These are phyloP conservation scores for Suhomyces wounanorum DNA, from an alignment of 1,139 yeast species.

Conservation along the genomic window DNA sequence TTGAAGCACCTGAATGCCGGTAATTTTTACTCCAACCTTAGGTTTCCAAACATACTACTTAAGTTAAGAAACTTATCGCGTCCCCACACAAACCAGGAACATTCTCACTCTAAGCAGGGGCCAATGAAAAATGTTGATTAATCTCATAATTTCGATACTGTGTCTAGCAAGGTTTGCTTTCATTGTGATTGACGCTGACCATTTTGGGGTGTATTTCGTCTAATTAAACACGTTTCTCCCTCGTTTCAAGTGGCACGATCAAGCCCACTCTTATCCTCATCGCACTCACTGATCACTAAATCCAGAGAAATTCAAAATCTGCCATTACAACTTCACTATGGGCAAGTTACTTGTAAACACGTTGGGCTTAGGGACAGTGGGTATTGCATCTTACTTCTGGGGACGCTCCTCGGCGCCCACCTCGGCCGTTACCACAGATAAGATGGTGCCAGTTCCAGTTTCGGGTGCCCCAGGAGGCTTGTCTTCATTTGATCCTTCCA, in stretches of 20 bases:
- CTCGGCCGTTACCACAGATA: conserved; percentile 16
- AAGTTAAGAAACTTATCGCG: too few species aligned
- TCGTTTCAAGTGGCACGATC: neutral
- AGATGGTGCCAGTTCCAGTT: conserved; percentile 19
- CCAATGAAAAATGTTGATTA: too few species aligned
- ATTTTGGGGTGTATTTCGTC: too few species aligned
- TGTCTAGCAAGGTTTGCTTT: too few species aligned
- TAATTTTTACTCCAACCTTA: too few species aligned
- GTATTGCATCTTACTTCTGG: conserved; percentile 48
- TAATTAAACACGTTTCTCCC: neutral
- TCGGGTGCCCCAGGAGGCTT: conserved; percentile 15
- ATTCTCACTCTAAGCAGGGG: too few species aligned
- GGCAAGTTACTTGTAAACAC: conserved; percentile 33
- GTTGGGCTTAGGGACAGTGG: conserved; percentile 41
- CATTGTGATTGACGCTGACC: too few species aligned
- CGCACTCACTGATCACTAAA: neutral
- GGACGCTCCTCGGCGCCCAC: conserved; percentile 32
- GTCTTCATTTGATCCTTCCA: conserved; percentile 28
- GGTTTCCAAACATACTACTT: too few species aligned
- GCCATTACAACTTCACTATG: conserved; percentile 21
- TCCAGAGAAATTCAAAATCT: neutral
- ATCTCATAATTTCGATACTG: too few species aligned
- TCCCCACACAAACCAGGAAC: too few species aligned
- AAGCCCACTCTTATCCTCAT: neutral
- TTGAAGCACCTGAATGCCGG: too few species aligned